Conservation (phyloP, 2,329 filamentous ascomycete species). For the Ambrosiella xylebori region DNA sequence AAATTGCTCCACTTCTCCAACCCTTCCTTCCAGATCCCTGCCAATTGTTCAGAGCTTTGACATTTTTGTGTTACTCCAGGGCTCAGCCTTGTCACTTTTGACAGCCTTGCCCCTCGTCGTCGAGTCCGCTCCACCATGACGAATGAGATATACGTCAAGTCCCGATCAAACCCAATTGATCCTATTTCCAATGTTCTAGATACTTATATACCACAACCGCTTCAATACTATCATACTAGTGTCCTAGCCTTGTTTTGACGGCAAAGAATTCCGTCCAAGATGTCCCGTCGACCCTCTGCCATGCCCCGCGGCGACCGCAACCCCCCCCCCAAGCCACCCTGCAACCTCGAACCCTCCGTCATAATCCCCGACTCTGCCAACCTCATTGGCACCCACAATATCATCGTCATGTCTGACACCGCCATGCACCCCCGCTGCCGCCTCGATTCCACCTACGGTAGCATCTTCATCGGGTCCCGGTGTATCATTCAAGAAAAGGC, state of each 20-base stretch:
- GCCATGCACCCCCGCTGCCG: conserved; percentile 75
- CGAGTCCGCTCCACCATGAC: neutral
- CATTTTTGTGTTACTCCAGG: neutral
- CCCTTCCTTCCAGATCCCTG: conserved; percentile 1
- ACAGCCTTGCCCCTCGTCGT: conserved; percentile 8
- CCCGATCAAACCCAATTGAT: too few species aligned
- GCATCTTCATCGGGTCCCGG: conserved; percentile 63
- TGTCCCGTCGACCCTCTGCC: conserved; percentile 36
- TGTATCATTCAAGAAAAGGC: conserved; percentile 65
- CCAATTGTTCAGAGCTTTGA: neutral
- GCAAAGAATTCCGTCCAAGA: neutral
- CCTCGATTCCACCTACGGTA: conserved; percentile 60
- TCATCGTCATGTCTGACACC: conserved; percentile 60
- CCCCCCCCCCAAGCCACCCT: conserved; percentile 35
- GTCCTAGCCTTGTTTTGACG: too few species aligned
- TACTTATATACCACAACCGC: too few species aligned
- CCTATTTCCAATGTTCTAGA: too few species aligned
- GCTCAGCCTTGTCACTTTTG: conserved; percentile 8
- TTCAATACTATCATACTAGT: neutral
- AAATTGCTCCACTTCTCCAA: conserved; percentile 8
- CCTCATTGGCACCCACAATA: conserved; percentile 54
- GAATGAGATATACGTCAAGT: neutral
- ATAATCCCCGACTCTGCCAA: conserved; percentile 46
- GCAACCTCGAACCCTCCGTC: conserved; percentile 42
- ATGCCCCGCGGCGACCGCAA: conserved; percentile 32